These are phyloP conservation scores for Penicillium turbatum DNA, from an alignment of 495 filamentous ascomycete genomes.

Conservation along the genomic window DNA sequence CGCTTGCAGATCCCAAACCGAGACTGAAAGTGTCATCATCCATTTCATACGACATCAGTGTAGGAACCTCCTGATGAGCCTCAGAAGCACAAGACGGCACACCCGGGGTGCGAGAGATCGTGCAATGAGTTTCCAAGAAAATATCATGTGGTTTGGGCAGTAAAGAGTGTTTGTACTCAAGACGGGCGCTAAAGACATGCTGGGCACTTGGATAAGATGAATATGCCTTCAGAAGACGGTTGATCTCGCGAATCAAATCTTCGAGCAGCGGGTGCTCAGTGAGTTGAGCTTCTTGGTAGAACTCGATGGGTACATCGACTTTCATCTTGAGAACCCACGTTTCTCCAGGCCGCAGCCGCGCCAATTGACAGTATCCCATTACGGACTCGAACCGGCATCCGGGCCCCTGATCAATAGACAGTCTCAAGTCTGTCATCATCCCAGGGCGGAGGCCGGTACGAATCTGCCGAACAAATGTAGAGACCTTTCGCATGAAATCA, in stretches of 20 bases:
- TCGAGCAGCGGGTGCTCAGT: conserved; percentile 9
- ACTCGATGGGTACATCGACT: conserved; percentile 10
- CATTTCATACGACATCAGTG: not conserved
- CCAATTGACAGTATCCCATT: conserved; percentile 5
- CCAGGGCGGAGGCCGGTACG: conserved; percentile 24
- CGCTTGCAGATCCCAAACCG: conserved; percentile 6
- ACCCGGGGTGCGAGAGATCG: conserved; percentile 7
- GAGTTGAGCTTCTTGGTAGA: not conserved
- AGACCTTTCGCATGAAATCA: conserved; percentile 19
- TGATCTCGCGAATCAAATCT: conserved; percentile 18
- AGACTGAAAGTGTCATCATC: conserved; percentile 4
- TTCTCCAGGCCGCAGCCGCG: conserved; percentile 22
- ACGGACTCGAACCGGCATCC: conserved; percentile 17
- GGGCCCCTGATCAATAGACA: conserved; percentile 7
- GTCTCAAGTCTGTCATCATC: conserved; percentile 12
- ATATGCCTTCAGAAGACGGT: conserved; percentile 14
- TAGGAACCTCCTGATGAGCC: not conserved
- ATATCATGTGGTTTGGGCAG: conserved; percentile 12
- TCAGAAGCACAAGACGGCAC: not conserved
- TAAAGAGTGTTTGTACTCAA: conserved; percentile 23
- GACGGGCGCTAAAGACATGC: conserved; percentile 16
- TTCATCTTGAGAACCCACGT: conserved; percentile 21
- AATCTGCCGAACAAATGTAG: conserved; percentile 20
- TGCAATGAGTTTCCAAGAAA: conserved; percentile 16
- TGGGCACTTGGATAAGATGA: conserved; percentile 12